These are phyloP conservation scores for Serendipita sp. DNA, from an alignment of 768 basidiomycete genomes.

Conservation along the genomic window DNA sequence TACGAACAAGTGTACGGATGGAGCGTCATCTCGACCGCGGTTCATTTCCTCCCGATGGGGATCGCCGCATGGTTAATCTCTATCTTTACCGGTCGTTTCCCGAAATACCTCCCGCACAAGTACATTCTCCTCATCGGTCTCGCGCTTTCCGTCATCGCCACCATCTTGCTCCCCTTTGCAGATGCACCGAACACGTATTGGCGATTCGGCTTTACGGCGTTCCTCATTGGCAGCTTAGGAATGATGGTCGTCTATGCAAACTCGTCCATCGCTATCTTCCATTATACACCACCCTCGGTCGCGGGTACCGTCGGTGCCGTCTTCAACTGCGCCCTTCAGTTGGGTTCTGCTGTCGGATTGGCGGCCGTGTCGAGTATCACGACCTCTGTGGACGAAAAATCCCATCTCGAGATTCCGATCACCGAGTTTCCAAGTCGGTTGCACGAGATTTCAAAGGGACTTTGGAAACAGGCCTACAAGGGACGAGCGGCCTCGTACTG, in stretches of 20 bases:
- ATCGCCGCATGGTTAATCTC: slow-evolving; percentile 7
- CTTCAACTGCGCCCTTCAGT: slow-evolving; percentile 37
- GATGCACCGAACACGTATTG: slow-evolving; percentile 29
- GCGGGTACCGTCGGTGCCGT: slow-evolving; percentile 41
- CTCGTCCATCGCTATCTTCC: slow-evolving; percentile 37
- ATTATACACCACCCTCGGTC: slow-evolving; percentile 30
- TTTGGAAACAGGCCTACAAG: slow-evolving; percentile 3
- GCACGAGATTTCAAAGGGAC: background rate
- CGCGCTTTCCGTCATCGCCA: slow-evolving; percentile 23
- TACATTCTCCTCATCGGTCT: slow-evolving; percentile 32
- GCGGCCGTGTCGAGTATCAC: slow-evolving; percentile 35
- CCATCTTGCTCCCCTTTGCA: slow-evolving; percentile 27
- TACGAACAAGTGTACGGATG: slow-evolving; percentile 31
- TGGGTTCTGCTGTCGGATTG: slow-evolving; percentile 35
- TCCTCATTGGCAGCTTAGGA: slow-evolving; percentile 32
- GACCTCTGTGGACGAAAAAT: slow-evolving; percentile 24
- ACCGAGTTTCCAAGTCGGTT: background rate
- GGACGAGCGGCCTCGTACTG: slow-evolving; percentile 8
- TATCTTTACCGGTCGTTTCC: slow-evolving; percentile 1
- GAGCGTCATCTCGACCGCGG: slow-evolving; percentile 24
- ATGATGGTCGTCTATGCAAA: slow-evolving; percentile 30
- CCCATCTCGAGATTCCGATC: background rate
- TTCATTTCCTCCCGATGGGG: slow-evolving; percentile 20
- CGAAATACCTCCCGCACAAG: slow-evolving; percentile 18
- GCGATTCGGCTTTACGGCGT: slow-evolving; percentile 33